Evolutionary conservation across 2,329 filamentous ascomycete species (phyloP).

Genomic region (Neonectria coccinea): DNA sequence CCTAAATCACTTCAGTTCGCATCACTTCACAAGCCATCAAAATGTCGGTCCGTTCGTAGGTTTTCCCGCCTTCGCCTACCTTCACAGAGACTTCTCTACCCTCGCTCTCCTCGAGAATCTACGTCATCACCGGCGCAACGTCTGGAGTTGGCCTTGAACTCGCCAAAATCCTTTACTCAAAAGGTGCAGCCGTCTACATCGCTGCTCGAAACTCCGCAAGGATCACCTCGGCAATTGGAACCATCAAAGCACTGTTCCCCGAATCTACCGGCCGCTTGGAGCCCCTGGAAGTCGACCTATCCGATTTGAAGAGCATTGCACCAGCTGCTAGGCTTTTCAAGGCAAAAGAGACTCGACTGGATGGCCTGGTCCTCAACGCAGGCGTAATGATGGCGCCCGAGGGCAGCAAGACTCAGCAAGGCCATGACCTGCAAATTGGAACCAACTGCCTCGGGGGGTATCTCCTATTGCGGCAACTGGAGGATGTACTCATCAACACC

Average conservation of each 20-base stretch:
- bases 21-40: neutral
- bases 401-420: conserved; percentile 31
- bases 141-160: conserved; percentile 36
- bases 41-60: conserved; percentile 33
- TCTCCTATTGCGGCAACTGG: conserved; percentile 27
- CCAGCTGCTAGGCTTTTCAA: conserved; percentile 17
- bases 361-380: conserved; percentile 37
- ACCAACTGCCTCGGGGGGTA: conserved; percentile 38
- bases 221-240: conserved; percentile 26
- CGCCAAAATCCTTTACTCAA: conserved; percentile 36
- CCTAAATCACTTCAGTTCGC: neutral
- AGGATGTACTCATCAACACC: conserved; percentile 23
- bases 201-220: conserved; percentile 28
- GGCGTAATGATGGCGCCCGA: conserved; percentile 37
- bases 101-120: conserved; percentile 26
- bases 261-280: conserved; percentile 30
- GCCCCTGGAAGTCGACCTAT: conserved; percentile 31
- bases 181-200: conserved; percentile 32
- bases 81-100: conserved; percentile 36
- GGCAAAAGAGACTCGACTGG: conserved; percentile 27
- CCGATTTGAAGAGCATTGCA: conserved; percentile 28
- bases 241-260: conserved; percentile 23
- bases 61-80: conserved; percentile 33
- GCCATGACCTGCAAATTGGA: conserved; percentile 38
- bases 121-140: conserved; percentile 38